Evolutionary conservation across 768 basidiomycete genomes (phyloP).

Genomic region (Peribolospora baueri): DNA sequence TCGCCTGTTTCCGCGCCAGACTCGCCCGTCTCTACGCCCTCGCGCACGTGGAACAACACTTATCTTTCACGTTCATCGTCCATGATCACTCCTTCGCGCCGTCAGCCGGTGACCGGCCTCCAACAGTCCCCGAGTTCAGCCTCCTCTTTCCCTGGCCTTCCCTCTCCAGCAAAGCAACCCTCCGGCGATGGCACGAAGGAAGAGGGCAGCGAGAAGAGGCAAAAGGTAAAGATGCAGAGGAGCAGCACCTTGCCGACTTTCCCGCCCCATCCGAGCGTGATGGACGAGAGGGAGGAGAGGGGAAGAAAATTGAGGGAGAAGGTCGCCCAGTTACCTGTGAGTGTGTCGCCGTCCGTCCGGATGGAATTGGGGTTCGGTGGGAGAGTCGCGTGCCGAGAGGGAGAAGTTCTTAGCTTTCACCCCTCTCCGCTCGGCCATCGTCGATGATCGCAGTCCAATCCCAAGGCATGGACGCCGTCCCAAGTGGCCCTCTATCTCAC

Average conservation of each 20-base stretch:
- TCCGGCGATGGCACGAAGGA: too few species aligned
- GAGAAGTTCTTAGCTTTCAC: background rate
- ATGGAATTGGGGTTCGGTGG: background rate
- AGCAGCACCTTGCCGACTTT: conserved; percentile 8
- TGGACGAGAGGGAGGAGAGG: background rate
- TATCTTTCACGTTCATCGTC: too few species aligned
- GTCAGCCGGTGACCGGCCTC: too few species aligned
- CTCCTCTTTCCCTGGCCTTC: too few species aligned
- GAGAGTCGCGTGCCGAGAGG: background rate
- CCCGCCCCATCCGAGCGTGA: background rate
- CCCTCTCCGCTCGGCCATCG: too few species aligned
- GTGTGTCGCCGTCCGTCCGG: background rate
- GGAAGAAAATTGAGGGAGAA: background rate
- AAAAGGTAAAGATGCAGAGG: background rate
- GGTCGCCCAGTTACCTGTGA: conserved; percentile 3
- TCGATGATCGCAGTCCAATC: conserved; percentile 4
- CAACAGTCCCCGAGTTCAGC: too few species aligned
- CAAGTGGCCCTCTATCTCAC: conserved; percentile 11
- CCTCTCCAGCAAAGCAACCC: too few species aligned
- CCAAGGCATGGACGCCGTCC: conserved; percentile 10
- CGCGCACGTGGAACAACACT: too few species aligned
- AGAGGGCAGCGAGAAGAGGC: background rate
- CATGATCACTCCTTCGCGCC: too few species aligned
- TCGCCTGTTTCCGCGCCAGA: too few species aligned
- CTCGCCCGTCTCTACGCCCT: too few species aligned